Evolutionary conservation across 306 rosid genomes (phyloP), one percentile per base, ranked within the genome.

Genomic region (Amphicarpaea edgeworthii): DNA sequence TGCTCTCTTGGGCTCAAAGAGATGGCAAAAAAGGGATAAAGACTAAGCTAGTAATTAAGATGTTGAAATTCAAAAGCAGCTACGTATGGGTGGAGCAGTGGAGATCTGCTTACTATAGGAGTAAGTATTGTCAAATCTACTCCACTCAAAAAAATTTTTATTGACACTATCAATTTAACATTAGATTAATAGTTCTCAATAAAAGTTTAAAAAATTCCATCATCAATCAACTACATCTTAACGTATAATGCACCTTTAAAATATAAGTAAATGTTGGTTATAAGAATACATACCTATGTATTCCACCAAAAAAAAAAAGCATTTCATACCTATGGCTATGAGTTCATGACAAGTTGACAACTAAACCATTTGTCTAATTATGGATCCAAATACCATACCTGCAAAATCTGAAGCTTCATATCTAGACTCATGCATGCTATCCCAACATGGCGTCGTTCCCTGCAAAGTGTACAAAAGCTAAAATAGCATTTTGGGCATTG

Each of bases 361-460:
- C 21, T 32, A 85, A 76, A 16, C 64, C 32, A 47, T 42, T 43
- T 54, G 66, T 45, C 50, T 40, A 61, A 30, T 32, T 6, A 38
- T 7, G 46, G 74, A 41, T 41, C 51, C 57, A 69, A 30, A 69
- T 72, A 66, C 2, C 82, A 59, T 86, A 94, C 98, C 92, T 90
- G 85, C 63, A 94, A 86, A 74, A 90, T 73, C 37, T 17, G 81
- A 79, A 91, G 90, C 85, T 85, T 90, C 90, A 83, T 41, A 45
- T 94, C 98, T 46, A 88, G 79, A 53, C 96, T 79, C 96, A 91
- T 66, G 70, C 98, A 94, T 37, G 81, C 87, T 66, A 82, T 26
- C 72, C 96, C 98, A 47, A 94, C 93, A 78, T 94, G 98, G 63
- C 97, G 96, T 3, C 93, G 90, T 72, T 91, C 97, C 79, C 78